Evolutionary conservation across 129 eudicot genomes (phyloP).

Genomic region (Tagetes patula): DNA sequence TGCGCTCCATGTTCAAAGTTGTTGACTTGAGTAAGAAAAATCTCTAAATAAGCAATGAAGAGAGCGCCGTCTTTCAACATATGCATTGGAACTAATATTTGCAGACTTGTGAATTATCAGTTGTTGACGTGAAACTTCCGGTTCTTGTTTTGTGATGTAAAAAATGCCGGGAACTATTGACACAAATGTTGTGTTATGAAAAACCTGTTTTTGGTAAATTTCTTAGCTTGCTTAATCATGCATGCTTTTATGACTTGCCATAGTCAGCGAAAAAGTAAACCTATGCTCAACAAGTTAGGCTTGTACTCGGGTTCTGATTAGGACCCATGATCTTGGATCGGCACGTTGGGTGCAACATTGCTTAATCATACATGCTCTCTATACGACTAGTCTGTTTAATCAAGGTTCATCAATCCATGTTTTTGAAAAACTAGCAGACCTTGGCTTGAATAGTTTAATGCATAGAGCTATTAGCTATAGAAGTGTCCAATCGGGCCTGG

Average conservation of each 20-base stretch:
- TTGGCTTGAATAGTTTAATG: background rate
- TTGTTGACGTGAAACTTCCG: slow-evolving; percentile 7
- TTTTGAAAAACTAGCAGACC: background rate
- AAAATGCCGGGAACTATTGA: slow-evolving; percentile 11
- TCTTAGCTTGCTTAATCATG: slow-evolving; percentile 16
- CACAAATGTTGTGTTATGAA: slow-evolving; percentile 10
- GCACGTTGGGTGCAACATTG: background rate
- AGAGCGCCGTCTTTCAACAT: background rate
- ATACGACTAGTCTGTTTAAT: background rate
- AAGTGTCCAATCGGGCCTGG: background rate
- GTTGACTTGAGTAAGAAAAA: slow-evolving; percentile 30
- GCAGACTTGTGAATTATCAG: slow-evolving; percentile 16
- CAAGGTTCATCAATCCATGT: background rate
- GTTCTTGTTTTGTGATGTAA: slow-evolving; percentile 7
- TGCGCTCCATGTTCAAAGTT: slow-evolving; percentile 56
- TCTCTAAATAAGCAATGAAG: slow-evolving; percentile 9
- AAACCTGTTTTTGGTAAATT: slow-evolving; percentile 13
- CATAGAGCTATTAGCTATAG: background rate
- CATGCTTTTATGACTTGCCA: background rate
- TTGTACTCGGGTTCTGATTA: background rate
- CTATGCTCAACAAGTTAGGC: background rate
- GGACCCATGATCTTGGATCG: background rate
- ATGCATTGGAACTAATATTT: slow-evolving; percentile 13
- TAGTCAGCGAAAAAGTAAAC: background rate
- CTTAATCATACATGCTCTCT: background rate